Evolutionary conservation across 1,284 basidiomycete genomes (phyloP), one percentile per base, ranked within the genome.

Genomic region (Xerocomus nothofagi): DNA sequence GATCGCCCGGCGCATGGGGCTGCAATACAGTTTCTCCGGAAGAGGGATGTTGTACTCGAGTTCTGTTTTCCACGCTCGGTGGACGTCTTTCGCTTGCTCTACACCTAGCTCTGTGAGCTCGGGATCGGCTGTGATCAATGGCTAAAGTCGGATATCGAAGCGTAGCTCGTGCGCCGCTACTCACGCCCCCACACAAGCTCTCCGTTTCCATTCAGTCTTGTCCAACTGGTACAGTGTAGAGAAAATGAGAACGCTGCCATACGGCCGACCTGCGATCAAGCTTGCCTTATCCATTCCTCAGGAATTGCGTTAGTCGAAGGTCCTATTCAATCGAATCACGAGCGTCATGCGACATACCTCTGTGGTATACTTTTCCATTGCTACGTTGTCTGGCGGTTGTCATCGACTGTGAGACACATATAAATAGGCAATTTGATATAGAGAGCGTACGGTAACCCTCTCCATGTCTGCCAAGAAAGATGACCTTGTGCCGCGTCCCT

Each of bases 161-260:
- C 34, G 23, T 12, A 4, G 18, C 3, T 33, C 14, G 4, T 12
- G 41, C 10, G 2, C 27, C 27, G 39, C 8, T 31, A 79, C 85
- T 67, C 60, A 84, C 84, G 90, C 20, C 90, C 91, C 91, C 91
- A 93, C 6, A 73, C 76, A 15, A 92, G 70, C 44, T 86, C 79
- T 14, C 76, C 87, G 57, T 95, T 87, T 2, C 82, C 82, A 36
- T 85, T 72, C 6, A 85, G 65, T 60, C 77, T 81, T 0, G 87
- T 76, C 84, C 85, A 93, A 57, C 82, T 81, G 52, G 20, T 45
- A 4, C 30, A 18, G 20, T 21, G 17, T 29, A 49, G 12, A 40
- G 9, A 27, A 12, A 27, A 36, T 56, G 34, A 31, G 34, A 33
- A 24, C 46, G 17, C 7, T n/a, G 31, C 10, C 8, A 10, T n/a